A percentile compares a stretch with the other conserved stretches of the same genome.
Evolutionary conservation across 2,329 filamentous ascomycete species (phyloP).

Genomic region (Calonectria pteridis): DNA sequence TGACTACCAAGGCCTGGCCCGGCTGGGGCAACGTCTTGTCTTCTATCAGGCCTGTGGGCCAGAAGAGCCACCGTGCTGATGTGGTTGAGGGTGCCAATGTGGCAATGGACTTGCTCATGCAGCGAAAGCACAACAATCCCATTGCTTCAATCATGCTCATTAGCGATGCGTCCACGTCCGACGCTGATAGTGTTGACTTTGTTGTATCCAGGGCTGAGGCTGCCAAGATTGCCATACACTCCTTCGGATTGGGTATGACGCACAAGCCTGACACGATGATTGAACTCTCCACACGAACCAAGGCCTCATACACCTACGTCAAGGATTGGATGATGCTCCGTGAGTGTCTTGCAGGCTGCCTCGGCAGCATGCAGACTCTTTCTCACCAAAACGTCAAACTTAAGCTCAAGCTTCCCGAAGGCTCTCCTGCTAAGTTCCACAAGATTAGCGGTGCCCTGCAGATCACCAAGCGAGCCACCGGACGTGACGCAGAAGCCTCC

Average conservation of each 20-base stretch:
- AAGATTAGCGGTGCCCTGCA: constrained; percentile 98
- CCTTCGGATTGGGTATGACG: constrained; percentile 94
- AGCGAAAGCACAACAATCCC: constrained; percentile 94
- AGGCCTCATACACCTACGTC: constrained; percentile 97
- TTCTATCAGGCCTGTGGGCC: constrained; percentile 91
- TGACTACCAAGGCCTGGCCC: constrained; percentile 95
- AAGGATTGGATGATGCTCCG: constrained; percentile 99
- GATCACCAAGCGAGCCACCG: constrained; percentile 95
- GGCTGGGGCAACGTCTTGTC: constrained; percentile 90
- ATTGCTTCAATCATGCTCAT: constrained; percentile 96
- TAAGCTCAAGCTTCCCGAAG: constrained; percentile 92
- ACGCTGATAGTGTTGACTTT: constrained; percentile 96
- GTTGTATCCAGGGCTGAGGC: constrained; percentile 97
- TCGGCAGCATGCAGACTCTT: constrained; percentile 90
- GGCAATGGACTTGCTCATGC: constrained; percentile 98
- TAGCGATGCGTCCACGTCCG: constrained; percentile 95
- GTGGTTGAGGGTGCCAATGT: constrained; percentile 98
- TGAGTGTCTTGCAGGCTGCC: constrained; percentile 92
- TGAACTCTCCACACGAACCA: constrained; percentile 93
- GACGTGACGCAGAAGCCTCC: constrained; percentile 91
- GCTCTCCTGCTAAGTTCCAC: constrained; percentile 97
- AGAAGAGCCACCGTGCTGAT: constrained; percentile 96
- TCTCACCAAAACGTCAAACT: constrained; percentile 99
- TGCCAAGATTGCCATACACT: constrained; percentile 97
- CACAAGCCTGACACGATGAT: constrained; percentile 99